Evolutionary conservation across 108 stramenopile genomes (phyloP).

Genomic region (Pseudonitzschia delicatissima): DNA sequence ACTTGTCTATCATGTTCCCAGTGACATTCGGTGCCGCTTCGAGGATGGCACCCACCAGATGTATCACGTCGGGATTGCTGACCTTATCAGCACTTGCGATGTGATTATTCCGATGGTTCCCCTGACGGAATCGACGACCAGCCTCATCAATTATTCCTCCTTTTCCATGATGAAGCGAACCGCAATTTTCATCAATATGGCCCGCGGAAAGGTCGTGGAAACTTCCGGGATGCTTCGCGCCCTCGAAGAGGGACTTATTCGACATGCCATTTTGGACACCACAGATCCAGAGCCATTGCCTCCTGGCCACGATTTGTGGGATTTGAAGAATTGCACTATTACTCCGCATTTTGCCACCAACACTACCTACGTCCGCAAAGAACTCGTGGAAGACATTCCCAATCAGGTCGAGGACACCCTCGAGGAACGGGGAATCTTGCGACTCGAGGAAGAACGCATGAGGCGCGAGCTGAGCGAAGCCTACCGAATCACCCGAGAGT

Average conservation of each 20-base stretch:
- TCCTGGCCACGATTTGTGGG: slow-evolving; percentile 44
- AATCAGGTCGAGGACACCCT: slow-evolving; percentile 43
- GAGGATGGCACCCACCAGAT: slow-evolving; percentile 27
- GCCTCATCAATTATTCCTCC: slow-evolving; percentile 38
- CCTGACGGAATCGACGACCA: slow-evolving; percentile 34
- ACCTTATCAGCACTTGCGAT: slow-evolving; percentile 36
- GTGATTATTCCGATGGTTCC: slow-evolving; percentile 51
- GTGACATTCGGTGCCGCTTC: slow-evolving; percentile 26
- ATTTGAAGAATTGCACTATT: slow-evolving; percentile 45
- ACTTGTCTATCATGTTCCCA: slow-evolving; percentile 49
- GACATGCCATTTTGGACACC: slow-evolving; percentile 59
- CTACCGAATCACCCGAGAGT: slow-evolving; percentile 44
- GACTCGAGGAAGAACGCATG: slow-evolving; percentile 28
- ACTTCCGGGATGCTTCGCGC: slow-evolving; percentile 43
- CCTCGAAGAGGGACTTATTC: slow-evolving; percentile 34
- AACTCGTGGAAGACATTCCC: slow-evolving; percentile 51
- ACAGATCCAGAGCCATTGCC: slow-evolving; percentile 63
- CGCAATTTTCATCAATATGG: slow-evolving; percentile 52
- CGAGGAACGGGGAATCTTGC: slow-evolving; percentile 34
- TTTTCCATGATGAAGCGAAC: slow-evolving; percentile 24
- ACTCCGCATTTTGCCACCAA: slow-evolving; percentile 66
- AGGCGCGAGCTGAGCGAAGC: slow-evolving; percentile 22
- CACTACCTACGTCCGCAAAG: slow-evolving; percentile 52
- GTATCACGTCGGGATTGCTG: slow-evolving; percentile 26
- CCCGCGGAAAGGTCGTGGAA: slow-evolving; percentile 61